Percentiles rank a stretch among this genome's conserved stretches.
phyloP scores from a whole-genome alignment of 208 protist species.

The Porcisia hertigi region DNA sequence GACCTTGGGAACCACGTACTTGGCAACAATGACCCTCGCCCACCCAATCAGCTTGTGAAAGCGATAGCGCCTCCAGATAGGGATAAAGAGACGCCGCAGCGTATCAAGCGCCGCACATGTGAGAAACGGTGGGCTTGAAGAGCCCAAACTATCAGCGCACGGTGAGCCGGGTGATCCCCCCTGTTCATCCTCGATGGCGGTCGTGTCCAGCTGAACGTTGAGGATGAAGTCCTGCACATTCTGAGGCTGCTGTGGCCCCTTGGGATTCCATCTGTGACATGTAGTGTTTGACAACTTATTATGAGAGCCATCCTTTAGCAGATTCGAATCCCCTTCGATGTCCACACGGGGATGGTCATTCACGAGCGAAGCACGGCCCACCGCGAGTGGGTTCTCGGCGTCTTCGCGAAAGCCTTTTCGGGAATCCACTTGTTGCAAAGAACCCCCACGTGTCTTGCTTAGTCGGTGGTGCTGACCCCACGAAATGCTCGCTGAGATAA shows the following conservation, averaged over 20 bases:
- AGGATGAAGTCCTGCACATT: neutral
- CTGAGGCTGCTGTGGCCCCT: constrained; percentile 5
- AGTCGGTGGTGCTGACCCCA: neutral
- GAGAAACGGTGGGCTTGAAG: neutral
- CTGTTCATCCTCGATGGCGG: constrained; percentile 11
- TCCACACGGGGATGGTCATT: neutral
- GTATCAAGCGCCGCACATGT: constrained; percentile 22
- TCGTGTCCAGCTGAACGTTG: neutral
- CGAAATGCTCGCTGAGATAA: neutral
- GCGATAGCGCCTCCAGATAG: constrained; percentile 39
- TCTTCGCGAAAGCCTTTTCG: neutral
- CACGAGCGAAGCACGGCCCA: neutral
- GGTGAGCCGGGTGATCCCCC: neutral
- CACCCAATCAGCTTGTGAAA: constrained; percentile 16
- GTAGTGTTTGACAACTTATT: constrained; percentile 11
- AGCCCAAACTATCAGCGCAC: neutral
- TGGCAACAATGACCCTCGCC: constrained; percentile 14
- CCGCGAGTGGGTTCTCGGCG: neutral
- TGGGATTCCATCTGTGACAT: neutral
- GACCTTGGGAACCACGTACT: constrained; percentile 17
- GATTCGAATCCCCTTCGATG: neutral
- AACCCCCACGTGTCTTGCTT: neutral
- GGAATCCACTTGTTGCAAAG: neutral
- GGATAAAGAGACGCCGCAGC: constrained; percentile 32
- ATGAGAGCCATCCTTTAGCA: neutral